A percentile compares a stretch with the other conserved stretches of the same genome.
Conservation (phyloP, 2,329 filamentous ascomycete genomes). For the Fonsecaea erecta region DNA sequence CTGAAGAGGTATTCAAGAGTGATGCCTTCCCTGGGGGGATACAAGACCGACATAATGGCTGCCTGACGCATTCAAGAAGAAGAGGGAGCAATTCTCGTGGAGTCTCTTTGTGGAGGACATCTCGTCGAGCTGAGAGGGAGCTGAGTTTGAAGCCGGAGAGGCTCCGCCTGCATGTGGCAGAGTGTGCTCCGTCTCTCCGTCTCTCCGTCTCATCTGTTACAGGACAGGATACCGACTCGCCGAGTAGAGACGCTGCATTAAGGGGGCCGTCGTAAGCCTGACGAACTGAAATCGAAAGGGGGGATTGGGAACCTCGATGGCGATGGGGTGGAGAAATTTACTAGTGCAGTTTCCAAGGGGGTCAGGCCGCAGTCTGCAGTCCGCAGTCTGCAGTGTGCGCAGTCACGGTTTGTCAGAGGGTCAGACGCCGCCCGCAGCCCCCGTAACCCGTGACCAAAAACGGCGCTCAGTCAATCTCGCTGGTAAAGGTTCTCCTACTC, state of each 20-base stretch:
- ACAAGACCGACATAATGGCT: not conserved
- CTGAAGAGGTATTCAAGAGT: conserved; percentile 11
- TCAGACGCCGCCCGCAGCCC: no score
- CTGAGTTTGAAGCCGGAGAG: not conserved
- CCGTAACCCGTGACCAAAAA: not conserved
- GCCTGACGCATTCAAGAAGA: not conserved
- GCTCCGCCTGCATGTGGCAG: not conserved
- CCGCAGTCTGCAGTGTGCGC: not conserved
- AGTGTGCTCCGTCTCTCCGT: not conserved
- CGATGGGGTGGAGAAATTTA: conserved; percentile 12
- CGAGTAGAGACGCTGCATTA: not conserved
- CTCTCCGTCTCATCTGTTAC: not conserved
- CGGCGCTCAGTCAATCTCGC: conserved; percentile 1
- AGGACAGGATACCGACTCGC: no score
- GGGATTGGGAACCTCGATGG: not conserved
- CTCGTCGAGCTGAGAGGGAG: not conserved
- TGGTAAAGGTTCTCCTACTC: conserved; percentile 7
- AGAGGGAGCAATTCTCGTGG: not conserved
- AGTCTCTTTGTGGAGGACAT: not conserved
- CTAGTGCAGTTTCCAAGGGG: conserved; percentile 3
- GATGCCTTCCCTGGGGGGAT: conserved; percentile 6
- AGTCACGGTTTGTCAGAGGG: conserved; percentile 14
- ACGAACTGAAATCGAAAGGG: not conserved
- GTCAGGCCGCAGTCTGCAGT: not conserved
- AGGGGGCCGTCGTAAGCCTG: not conserved